These are phyloP conservation scores for Talaromyces funiculosus DNA, from an alignment of 2,329 filamentous ascomycete genomes.

Conservation along the genomic window DNA sequence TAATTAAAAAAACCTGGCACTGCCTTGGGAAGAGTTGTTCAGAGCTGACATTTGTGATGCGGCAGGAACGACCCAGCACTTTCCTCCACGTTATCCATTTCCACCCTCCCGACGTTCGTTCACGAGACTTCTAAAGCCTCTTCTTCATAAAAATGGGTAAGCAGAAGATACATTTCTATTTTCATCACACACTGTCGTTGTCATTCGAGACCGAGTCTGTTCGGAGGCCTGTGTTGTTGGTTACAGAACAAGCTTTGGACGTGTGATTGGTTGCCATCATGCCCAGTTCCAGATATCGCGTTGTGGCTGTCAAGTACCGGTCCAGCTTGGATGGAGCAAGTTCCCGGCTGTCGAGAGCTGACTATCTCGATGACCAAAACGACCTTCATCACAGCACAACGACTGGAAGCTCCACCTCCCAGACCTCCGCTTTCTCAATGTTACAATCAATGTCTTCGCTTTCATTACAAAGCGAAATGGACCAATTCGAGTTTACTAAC, in stretches of 20 bases:
- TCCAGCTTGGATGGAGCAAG: constrained; percentile 8
- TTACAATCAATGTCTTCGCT: constrained; percentile 12
- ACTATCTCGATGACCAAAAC: background rate
- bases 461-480: constrained; percentile 15
- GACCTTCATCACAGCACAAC: background rate
- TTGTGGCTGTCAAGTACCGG: constrained; percentile 12
- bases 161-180: background rate
- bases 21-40: background rate
- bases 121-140: constrained; percentile 5
- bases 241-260: constrained; percentile 4
- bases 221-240: background rate
- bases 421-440: background rate
- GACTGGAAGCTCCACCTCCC: constrained; percentile 3
- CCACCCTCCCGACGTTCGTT: constrained; percentile 11
- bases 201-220: background rate
- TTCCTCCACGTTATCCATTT: background rate
- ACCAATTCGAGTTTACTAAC: constrained; percentile 23
- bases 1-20: background rate
- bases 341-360: constrained; percentile 2
- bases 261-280: constrained; percentile 10
- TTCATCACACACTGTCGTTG: background rate
- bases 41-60: background rate
- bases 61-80: constrained; percentile 4
- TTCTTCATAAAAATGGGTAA: constrained; percentile 10
- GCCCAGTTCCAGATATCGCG: constrained; percentile 13